phyloP scores from a whole-genome alignment of 345 rosid species.

The Hypericum perforatum region DNA sequence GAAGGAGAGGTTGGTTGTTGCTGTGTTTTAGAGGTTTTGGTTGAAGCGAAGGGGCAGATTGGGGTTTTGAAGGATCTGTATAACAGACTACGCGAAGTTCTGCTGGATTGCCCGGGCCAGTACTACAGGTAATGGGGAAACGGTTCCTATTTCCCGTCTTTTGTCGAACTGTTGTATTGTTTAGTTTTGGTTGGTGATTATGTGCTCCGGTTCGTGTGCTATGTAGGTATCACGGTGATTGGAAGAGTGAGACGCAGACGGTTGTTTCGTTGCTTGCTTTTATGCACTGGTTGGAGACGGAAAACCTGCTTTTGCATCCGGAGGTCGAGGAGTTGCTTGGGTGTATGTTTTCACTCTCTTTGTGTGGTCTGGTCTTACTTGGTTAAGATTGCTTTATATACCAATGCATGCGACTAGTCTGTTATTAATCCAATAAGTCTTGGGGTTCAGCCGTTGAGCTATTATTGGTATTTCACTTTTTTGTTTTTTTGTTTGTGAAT shows the following conservation, averaged over 20 bases:
- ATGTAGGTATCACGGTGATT: constrained; percentile 84
- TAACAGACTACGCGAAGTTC: constrained; percentile 42
- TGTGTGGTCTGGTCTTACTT: neutral
- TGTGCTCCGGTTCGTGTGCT: constrained; percentile 8
- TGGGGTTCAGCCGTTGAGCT: no score
- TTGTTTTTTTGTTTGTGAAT: neutral
- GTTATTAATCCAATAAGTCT: no score
- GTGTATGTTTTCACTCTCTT: constrained; percentile 35
- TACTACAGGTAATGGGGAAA: constrained; percentile 48
- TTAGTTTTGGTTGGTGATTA: constrained; percentile 6
- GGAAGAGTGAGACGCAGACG: constrained; percentile 88
- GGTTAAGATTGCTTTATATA: no score
- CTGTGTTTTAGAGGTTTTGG: constrained; percentile 50
- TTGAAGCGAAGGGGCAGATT: constrained; percentile 53
- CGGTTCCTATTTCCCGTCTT: no score
- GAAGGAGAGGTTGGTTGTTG: neutral
- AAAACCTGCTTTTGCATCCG: constrained; percentile 56
- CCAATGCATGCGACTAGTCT: no score
- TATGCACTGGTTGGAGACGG: constrained; percentile 89
- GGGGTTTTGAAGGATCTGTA: constrained; percentile 47
- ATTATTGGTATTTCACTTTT: neutral
- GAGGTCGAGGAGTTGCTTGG: constrained; percentile 78
- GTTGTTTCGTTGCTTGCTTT: constrained; percentile 79
- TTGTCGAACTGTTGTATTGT: neutral
- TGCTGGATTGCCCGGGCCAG: constrained; percentile 55